phyloP scores from a whole-genome alignment of 2,329 filamentous ascomycete genomes.

The Tricladium varicosporioides region DNA sequence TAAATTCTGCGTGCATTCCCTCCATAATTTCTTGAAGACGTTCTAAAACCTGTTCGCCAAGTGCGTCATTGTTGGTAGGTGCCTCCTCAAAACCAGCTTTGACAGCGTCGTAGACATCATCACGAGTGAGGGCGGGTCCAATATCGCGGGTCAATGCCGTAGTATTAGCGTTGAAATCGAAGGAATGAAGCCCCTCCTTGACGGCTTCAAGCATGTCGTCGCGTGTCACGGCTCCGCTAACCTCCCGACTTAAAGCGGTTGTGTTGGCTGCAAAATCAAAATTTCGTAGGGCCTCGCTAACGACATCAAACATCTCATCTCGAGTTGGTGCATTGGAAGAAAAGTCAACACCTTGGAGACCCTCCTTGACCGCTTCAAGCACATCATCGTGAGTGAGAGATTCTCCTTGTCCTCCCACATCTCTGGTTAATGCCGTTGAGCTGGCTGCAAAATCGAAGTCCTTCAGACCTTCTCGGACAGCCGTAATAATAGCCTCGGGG shows the following conservation, averaged over 20 bases:
- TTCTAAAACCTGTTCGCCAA: slow-evolving; percentile 50
- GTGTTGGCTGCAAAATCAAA: slow-evolving; percentile 53
- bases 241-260: slow-evolving; percentile 54
- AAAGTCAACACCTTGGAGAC: slow-evolving; percentile 58
- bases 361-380: slow-evolving; percentile 58
- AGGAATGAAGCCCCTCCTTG: slow-evolving; percentile 63
- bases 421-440: slow-evolving; percentile 53
- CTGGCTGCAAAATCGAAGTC: slow-evolving; percentile 51
- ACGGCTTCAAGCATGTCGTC: slow-evolving; percentile 64
- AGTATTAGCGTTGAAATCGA: slow-evolving; percentile 59
- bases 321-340: slow-evolving; percentile 71
- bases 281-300: slow-evolving; percentile 81
- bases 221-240: slow-evolving; percentile 67
- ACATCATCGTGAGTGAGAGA: slow-evolving; percentile 68
- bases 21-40: slow-evolving; percentile 66
- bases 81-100: slow-evolving; percentile 53
- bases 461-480: slow-evolving; percentile 46
- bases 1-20: slow-evolving; percentile 58
- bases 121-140: slow-evolving; percentile 43
- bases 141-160: slow-evolving; percentile 52
- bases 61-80: slow-evolving; percentile 39
- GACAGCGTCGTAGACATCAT: slow-evolving; percentile 56
- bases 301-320: slow-evolving; percentile 76
- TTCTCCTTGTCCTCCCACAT: slow-evolving; percentile 41
- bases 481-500: neutral